A percentile compares a stretch with the other conserved stretches of the same genome.
phyloP scores from a whole-genome alignment of 202 grass and related monocot species.

The Zoysia matrella region DNA sequence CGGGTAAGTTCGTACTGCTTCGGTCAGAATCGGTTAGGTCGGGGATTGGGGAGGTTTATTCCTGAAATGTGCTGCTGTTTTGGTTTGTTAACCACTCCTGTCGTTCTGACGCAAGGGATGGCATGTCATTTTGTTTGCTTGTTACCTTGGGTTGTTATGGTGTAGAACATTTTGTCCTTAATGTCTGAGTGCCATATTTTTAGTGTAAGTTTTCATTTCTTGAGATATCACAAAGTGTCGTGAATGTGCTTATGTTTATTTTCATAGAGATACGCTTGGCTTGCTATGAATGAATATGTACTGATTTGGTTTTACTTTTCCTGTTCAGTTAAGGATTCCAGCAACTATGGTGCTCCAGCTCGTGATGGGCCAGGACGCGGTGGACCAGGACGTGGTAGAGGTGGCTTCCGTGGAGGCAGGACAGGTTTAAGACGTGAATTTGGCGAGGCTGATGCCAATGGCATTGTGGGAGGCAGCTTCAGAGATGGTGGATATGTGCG shows the following conservation, averaged over 20 bases:
- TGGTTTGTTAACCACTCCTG: neutral
- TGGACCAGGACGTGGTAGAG: conserved; percentile 54
- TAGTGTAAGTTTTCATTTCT: neutral
- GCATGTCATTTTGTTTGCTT: neutral
- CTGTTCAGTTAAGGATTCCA: conserved; percentile 65
- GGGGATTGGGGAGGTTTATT: neutral
- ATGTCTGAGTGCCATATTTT: neutral
- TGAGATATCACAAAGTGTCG: neutral
- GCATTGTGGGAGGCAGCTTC: conserved; percentile 19
- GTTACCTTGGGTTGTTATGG: neutral
- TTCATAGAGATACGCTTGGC: neutral
- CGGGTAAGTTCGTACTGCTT: conserved; percentile 52
- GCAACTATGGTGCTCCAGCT: conserved; percentile 49
- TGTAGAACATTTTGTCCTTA: neutral
- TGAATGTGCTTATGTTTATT: neutral
- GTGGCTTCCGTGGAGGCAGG: conserved; percentile 49
- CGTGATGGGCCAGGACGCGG: conserved; percentile 50
- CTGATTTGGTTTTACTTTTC: conserved; percentile 15
- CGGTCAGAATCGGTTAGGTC: neutral
- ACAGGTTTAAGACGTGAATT: conserved; percentile 46
- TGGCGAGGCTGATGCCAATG: conserved; percentile 54
- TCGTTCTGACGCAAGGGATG: neutral
- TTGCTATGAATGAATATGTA: neutral
- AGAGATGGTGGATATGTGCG: conserved; percentile 20
- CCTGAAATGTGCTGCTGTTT: conserved; percentile 1